Base-by-base conservation (phyloP, 2,329 filamentous ascomycete genomes). In the Huntiella decipiens region DNA sequence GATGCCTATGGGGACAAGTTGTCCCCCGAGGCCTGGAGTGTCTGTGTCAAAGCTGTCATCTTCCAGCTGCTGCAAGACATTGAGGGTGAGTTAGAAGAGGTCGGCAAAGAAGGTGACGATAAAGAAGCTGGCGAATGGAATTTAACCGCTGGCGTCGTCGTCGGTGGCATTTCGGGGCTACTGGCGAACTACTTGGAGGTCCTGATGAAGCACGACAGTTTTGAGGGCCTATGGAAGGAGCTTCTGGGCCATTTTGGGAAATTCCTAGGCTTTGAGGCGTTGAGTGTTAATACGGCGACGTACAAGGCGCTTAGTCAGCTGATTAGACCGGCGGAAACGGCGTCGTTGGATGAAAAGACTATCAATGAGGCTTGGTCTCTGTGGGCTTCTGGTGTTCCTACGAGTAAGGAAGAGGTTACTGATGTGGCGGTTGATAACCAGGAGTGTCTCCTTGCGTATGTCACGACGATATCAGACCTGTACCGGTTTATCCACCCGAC, bases 1-100 rank as follows among this genome's bases (percentile, higher is more conserved):
- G 86, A 94, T 58, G 86, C 84, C 1, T 92, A 92, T 52, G 85
- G 85, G 8, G 81, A 87, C 52, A 79, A 81, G 45, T 67, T 95
- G 4, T 78, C 73, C 36, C 70, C 83, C 0, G 74, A 81, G 55
- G 79, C 82, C 0, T 96, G 86, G 87, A 78, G 79, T 41, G 70
- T 88, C 22, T 91, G 86, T 54, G 72, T 94, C 46, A 78, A 82
- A 50, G 76, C 74, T 5, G 81, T 95, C 5, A 69, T 94, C 2
- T 87, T 94, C 60, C 75, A 74, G 49, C 75, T 94, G 53, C 62
- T 92, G 3, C 70, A 77, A 3, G 77, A 75, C 0, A 77, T 87
- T n/a, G 52, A 57, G 4, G 52, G 57, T 11, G 45, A 47, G 22
- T 19, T 45, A 22, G 45, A 43, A 6, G 16, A 45, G 35, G 48